Evolutionary conservation across 306 rosid genomes (phyloP).

Genomic region (Dryas octopetala): DNA sequence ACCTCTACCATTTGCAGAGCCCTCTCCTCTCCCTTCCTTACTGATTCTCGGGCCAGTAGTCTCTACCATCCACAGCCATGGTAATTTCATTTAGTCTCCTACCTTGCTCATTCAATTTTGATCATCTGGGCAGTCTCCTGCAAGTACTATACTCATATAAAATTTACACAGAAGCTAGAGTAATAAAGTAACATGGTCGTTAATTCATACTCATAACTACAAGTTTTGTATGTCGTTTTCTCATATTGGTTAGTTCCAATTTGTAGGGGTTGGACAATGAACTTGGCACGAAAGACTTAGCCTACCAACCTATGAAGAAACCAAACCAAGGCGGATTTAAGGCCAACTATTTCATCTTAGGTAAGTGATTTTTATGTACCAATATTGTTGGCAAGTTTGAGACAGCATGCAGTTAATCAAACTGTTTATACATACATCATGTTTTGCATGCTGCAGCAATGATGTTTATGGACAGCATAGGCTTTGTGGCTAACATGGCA

Average conservation of each 20-base stretch:
- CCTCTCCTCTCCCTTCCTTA: too few species aligned
- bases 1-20: too few species aligned
- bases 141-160: not conserved
- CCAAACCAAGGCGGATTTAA: constrained; percentile 14
- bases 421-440: not conserved
- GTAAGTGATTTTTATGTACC: not conserved
- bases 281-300: not conserved
- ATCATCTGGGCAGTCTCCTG: too few species aligned
- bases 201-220: not conserved
- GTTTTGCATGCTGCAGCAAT: constrained; percentile 11
- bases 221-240: not conserved
- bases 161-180: not conserved
- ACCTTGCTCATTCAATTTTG: not conserved
- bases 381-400: not conserved
- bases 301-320: constrained; percentile 2
- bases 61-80: constrained; percentile 4
- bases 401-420: not conserved
- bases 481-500: constrained; percentile 62
- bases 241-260: not conserved
- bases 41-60: not conserved
- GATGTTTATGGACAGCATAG: constrained; percentile 46
- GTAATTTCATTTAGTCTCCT: not conserved
- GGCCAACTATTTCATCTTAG: constrained; percentile 24
- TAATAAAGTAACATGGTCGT: not conserved
- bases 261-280: constrained; percentile 24